phyloP scores from a whole-genome alignment of 208 protist genomes.

The Leptomonas seymouri region DNA sequence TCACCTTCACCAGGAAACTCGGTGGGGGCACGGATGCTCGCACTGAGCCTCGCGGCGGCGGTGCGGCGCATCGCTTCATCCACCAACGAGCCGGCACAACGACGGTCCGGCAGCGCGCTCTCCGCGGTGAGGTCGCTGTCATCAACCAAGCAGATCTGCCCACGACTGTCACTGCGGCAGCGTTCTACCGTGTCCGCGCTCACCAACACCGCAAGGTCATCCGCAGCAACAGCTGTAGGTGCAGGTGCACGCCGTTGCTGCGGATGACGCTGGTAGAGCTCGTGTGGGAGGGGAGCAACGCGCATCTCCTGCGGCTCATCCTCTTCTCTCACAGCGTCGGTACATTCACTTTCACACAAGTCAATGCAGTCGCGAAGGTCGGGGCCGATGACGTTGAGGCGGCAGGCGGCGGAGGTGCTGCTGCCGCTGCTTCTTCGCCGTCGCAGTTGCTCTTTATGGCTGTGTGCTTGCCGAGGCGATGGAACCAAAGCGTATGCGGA shows the following conservation, averaged over 20 bases:
- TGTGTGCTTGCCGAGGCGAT: neutral
- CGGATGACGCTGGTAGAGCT: neutral
- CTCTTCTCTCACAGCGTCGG: neutral
- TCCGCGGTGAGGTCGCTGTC: neutral
- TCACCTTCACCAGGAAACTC: neutral
- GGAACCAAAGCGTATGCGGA: neutral
- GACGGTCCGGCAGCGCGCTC: neutral
- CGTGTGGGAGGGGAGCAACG: conserved; percentile 11
- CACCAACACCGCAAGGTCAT: conserved; percentile 26
- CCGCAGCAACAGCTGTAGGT: neutral
- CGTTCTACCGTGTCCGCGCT: conserved; percentile 22
- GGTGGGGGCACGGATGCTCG: conserved; percentile 7
- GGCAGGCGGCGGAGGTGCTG: conserved; percentile 14
- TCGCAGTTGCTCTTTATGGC: neutral
- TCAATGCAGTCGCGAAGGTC: conserved; percentile 34
- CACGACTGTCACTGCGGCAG: conserved; percentile 33
- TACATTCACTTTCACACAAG: neutral
- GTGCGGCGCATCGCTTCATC: neutral
- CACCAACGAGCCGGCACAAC: neutral
- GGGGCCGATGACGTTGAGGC: conserved; percentile 22
- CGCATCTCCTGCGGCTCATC: conserved; percentile 21
- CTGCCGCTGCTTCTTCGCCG: conserved; percentile 14
- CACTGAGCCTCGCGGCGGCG: neutral
- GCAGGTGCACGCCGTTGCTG: neutral
- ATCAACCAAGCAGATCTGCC: conserved; percentile 19